phyloP scores from a whole-genome alignment of 441 rosid species.

The Pelargonium cotyledonis region DNA sequence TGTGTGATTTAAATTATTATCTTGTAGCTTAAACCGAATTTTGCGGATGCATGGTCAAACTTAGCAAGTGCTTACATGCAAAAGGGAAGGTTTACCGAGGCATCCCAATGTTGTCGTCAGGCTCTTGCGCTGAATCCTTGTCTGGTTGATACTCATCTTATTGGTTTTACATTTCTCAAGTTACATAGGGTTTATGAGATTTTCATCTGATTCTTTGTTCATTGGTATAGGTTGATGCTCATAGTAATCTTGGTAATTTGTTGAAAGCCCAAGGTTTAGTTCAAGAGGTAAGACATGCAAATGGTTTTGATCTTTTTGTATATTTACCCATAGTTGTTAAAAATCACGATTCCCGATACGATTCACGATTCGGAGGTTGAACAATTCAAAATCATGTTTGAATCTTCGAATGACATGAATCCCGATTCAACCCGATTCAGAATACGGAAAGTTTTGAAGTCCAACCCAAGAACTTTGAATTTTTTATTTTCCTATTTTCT shows the following conservation, averaged over 20 bases:
- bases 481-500: too few species aligned
- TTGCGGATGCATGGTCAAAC: slow-evolving; percentile 99
- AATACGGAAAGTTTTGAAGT: too few species aligned
- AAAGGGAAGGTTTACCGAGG: slow-evolving; percentile 84
- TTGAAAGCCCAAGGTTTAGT: slow-evolving; percentile 93
- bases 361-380: too few species aligned
- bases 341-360: too few species aligned
- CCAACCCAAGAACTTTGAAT: too few species aligned
- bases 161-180: slow-evolving; percentile 7
- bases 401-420: too few species aligned
- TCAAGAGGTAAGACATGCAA: slow-evolving; percentile 68
- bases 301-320: background rate
- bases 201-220: slow-evolving; percentile 9
- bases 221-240: slow-evolving; percentile 83
- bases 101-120: slow-evolving; percentile 90
- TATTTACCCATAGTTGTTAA: too few species aligned
- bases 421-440: too few species aligned
- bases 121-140: slow-evolving; percentile 82
- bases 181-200: slow-evolving; percentile 8
- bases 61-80: slow-evolving; percentile 97
- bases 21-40: slow-evolving; percentile 83
- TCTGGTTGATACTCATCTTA: slow-evolving; percentile 41
- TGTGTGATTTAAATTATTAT: slow-evolving; percentile 12
- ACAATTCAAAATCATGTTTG: too few species aligned
- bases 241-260: slow-evolving; percentile 86